Conservation (phyloP, 192 early-diverging fungal species). For the Umbelopsis sp. region DNA sequence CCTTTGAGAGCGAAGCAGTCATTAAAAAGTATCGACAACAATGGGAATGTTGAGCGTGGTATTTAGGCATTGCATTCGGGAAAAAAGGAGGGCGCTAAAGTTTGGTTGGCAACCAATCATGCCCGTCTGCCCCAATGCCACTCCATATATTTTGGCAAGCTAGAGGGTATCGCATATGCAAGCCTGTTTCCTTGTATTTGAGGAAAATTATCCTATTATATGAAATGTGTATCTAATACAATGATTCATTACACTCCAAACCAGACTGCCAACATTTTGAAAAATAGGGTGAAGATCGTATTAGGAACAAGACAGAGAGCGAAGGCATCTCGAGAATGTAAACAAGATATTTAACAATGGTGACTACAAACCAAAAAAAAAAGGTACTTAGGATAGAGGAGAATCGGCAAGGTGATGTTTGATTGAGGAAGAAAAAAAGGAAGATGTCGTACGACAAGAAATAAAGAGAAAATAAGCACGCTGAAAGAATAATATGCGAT, state of each 20-base stretch:
- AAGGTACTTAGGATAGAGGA: background rate
- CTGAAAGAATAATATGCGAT: slow-evolving; percentile 10
- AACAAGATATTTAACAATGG: slow-evolving; percentile 17
- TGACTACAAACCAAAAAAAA: slow-evolving; percentile 13
- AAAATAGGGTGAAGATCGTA: background rate
- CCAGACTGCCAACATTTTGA: background rate
- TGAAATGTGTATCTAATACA: no score
- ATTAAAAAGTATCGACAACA: background rate
- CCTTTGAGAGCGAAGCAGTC: background rate
- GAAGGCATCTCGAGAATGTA: slow-evolving; percentile 15
- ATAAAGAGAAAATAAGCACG: slow-evolving; percentile 9
- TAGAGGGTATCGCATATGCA: no score
- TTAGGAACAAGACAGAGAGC: slow-evolving; percentile 15
- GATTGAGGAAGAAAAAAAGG: background rate
- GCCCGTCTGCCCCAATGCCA: background rate
- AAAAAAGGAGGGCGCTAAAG: background rate
- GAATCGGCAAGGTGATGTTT: slow-evolving; percentile 3
- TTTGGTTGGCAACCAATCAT: no score
- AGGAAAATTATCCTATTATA: background rate
- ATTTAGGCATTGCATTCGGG: background rate
- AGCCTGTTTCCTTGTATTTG: background rate
- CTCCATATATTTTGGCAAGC: background rate
- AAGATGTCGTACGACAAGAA: background rate
- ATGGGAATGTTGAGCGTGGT: background rate
- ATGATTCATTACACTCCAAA: background rate